Evolutionary conservation across 164 flowering plant genomes (phyloP).

Genomic region (Pachysandra terminalis): DNA sequence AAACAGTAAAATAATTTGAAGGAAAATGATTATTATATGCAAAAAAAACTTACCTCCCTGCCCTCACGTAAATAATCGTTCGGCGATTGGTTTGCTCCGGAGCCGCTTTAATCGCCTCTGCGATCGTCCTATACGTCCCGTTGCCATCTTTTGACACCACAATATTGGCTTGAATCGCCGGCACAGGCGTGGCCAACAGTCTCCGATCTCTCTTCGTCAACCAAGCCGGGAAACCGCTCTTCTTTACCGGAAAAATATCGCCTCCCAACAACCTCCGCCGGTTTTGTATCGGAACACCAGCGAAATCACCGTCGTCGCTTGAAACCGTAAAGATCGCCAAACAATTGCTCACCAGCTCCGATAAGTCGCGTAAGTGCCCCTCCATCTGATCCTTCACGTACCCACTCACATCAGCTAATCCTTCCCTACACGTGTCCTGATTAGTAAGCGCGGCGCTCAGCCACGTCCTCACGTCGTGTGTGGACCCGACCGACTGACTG

Average conservation of each 20-base stretch:
- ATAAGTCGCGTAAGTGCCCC: constrained; percentile 31
- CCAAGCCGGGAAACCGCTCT: constrained; percentile 60
- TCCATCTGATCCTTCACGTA: constrained; percentile 51
- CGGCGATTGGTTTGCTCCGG: constrained; percentile 66
- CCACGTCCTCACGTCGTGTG: constrained; percentile 83
- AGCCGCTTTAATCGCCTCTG: constrained; percentile 78
- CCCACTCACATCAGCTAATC: constrained; percentile 46
- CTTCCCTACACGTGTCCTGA: constrained; percentile 90
- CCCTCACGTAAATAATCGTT: constrained; percentile 67
- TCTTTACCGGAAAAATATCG: constrained; percentile 25
- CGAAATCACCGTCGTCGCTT: constrained; percentile 37
- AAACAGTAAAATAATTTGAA: too few relatives aligned
- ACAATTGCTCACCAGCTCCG: constrained; percentile 63
- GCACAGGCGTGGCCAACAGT: constrained; percentile 40
- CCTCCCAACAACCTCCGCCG: constrained; percentile 39
- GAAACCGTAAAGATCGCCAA: constrained; percentile 57
- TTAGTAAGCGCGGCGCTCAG: constrained; percentile 88
- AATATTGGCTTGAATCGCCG: constrained; percentile 63
- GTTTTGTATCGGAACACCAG: constrained; percentile 75
- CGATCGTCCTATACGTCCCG: constrained; percentile 61
- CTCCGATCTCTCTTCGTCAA: constrained; percentile 45
- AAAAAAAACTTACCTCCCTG: constrained; percentile 87
- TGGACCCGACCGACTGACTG: constrained; percentile 20
- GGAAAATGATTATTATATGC: background rate
- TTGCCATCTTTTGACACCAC: constrained; percentile 68